A percentile compares a stretch with the other conserved stretches of the same genome.
Evolutionary conservation across 192 early-diverging fungal genomes (phyloP).

Genomic region (Endogone sp.): DNA sequence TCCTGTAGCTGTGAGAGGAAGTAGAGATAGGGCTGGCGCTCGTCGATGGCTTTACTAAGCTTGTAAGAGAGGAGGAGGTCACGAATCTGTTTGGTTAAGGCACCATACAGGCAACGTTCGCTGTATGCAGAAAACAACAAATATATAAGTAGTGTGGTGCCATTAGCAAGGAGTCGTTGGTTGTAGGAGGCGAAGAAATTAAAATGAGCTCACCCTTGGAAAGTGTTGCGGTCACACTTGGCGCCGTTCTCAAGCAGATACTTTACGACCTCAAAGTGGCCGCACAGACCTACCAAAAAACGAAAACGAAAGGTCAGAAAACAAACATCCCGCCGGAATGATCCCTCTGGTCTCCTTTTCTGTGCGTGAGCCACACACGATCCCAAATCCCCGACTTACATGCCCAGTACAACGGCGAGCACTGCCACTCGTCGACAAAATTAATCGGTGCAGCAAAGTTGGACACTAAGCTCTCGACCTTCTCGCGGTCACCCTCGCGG

Average conservation of each 20-base stretch:
- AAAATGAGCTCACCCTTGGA: slow-evolving; percentile 36
- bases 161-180: not conserved
- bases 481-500: slow-evolving; percentile 38
- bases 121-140: not conserved
- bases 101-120: slow-evolving; percentile 41
- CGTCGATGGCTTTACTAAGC: slow-evolving; percentile 45
- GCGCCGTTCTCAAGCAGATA: slow-evolving; percentile 46
- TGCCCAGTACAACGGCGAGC: slow-evolving; percentile 37
- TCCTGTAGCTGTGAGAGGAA: slow-evolving; percentile 22
- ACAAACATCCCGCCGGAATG: not conserved
- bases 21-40: slow-evolving; percentile 21
- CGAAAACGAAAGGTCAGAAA: not conserved
- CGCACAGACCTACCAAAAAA: slow-evolving; percentile 35
- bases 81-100: slow-evolving; percentile 43
- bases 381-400: no score
- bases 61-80: slow-evolving; percentile 31
- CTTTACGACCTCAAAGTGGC: slow-evolving; percentile 31
- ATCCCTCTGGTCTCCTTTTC: no score
- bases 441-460: slow-evolving; percentile 40
- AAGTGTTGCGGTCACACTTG: slow-evolving; percentile 44
- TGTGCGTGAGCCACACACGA: no score
- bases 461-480: slow-evolving; percentile 28
- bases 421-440: slow-evolving; percentile 43
- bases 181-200: no score
- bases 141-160: slow-evolving; percentile 16